A percentile compares a stretch with the other conserved stretches of the same genome.
Conservation (phyloP, 2,329 filamentous ascomycete species). For the Exophiala dermatitidis region DNA sequence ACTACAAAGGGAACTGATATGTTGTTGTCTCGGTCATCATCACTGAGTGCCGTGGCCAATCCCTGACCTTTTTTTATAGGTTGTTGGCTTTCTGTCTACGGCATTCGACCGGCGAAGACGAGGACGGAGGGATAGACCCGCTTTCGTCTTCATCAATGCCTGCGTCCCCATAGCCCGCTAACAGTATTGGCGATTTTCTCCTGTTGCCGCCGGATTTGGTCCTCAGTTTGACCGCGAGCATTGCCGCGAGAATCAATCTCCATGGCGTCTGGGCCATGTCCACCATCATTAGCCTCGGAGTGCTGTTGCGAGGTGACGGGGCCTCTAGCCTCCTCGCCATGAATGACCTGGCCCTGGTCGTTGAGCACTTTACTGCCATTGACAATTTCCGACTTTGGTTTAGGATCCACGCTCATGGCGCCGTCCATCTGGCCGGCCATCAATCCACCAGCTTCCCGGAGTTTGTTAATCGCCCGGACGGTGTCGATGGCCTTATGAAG, state of each 20-base stretch:
- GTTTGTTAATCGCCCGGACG: slow-evolving; percentile 60
- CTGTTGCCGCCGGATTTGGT: slow-evolving; percentile 56
- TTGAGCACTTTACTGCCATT: slow-evolving; percentile 39
- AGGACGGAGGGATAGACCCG: too few species aligned
- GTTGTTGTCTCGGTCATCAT: too few species aligned
- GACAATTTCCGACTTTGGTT: slow-evolving; percentile 42
- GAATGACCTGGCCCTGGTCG: slow-evolving; percentile 29
- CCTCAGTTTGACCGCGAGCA: slow-evolving; percentile 54
- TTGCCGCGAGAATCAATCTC: slow-evolving; percentile 54
- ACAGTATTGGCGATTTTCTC: slow-evolving; percentile 53
- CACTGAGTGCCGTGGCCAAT: too few species aligned
- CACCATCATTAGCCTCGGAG: slow-evolving; percentile 29
- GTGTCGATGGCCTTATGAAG: slow-evolving; percentile 63
- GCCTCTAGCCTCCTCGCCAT: slow-evolving; percentile 26
- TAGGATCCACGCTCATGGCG: slow-evolving; percentile 51
- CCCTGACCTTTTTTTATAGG: too few species aligned
- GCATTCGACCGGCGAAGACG: too few species aligned
- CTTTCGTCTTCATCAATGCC: too few species aligned
- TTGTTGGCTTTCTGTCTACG: too few species aligned
- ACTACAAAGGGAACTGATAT: too few species aligned
- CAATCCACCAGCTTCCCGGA: slow-evolving; percentile 54
- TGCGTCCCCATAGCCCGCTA: slow-evolving; percentile 48
- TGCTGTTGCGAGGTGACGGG: slow-evolving; percentile 10
- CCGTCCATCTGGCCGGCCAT: slow-evolving; percentile 53
- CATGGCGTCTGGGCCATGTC: slow-evolving; percentile 38